Base-by-base conservation (phyloP, 331 rosid genomes). In the Cydonia oblonga region DNA sequence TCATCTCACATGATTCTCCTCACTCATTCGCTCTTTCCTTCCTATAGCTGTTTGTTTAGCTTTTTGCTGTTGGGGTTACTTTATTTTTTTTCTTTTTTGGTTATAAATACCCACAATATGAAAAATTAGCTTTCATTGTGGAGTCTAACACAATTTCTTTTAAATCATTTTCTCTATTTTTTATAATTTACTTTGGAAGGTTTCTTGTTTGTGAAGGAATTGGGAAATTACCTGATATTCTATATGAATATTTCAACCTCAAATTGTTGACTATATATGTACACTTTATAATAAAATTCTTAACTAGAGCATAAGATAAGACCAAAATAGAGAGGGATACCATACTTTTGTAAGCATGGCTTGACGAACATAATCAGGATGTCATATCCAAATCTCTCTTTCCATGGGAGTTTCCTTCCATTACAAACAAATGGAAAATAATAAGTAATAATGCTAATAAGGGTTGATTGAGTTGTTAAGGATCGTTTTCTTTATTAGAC, bases 1-100 rank as follows among this genome's bases (percentile, higher is more conserved):
- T 81, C 64, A 74, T 90, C 4, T 49, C 97, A 93, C 98, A 89
- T 93, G 97, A 83, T 87, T 87, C 98, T 82, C 19, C n/a, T 16
- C 92, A 80, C 91, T 87, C 82, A 82, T 78, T 87, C 80, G 70
- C 81, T 81, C 66, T 80, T 68, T 54, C 72, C 40, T 40, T 49
- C 20, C 54, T 26, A 29, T 66, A 60, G 66, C 81, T 76, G 49
- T 74, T 32, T 49, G 70, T 63, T 72, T 65, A 25, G 40, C 66
- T 24, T 29, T 40, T 71, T 38, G 29, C 19, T 57, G 23, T 44
- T 66, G n/a, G 30, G 11, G 8, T 66, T 72, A 66, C 63, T 33
- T 58, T 65, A 28, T 19, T n/a, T 12, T 26, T 42, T 23, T 1
- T 35, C 0, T 58, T 28, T 18, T 35, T 44, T 10, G 28, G 38